Conservation (phyloP, 805 yeast genomes). For the Yamadazyma nakazawae region DNA sequence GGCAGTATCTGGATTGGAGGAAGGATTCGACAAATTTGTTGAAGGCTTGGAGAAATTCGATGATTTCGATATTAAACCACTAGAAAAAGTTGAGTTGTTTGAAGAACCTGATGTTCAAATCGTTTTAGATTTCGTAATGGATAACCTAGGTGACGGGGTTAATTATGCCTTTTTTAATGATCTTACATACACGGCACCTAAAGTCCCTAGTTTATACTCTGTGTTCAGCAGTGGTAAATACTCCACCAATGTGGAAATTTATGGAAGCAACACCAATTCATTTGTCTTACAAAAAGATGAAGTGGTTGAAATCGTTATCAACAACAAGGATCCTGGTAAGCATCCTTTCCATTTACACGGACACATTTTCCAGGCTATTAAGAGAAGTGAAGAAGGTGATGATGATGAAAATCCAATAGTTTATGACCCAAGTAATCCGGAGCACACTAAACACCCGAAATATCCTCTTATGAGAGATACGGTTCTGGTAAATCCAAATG, state of each 20-base stretch:
- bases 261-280: conserved; percentile 80
- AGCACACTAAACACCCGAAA: conserved; percentile 48
- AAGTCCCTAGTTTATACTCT: conserved; percentile 80
- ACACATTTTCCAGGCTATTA: conserved; percentile 78
- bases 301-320: conserved; percentile 75
- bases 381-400: conserved; percentile 60
- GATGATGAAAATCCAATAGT: conserved; percentile 54
- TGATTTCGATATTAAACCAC: conserved; percentile 35
- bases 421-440: conserved; percentile 31
- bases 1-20: conserved; percentile 11
- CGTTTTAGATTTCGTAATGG: conserved; percentile 76
- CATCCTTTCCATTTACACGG: conserved; percentile 99
- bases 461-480: conserved; percentile 85
- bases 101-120: conserved; percentile 70
- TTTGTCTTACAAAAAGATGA: conserved; percentile 64
- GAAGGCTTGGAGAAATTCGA: conserved; percentile 48
- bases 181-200: conserved; percentile 72
- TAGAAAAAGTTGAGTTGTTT: conserved; percentile 36
- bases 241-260: conserved; percentile 51
- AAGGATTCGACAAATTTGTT: conserved; percentile 25
- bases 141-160: conserved; percentile 78
- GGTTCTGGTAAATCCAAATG: conserved; percentile 73
- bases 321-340: conserved; percentile 85
- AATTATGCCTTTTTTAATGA: conserved; percentile 97
- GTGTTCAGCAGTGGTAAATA: conserved; percentile 69